Evolutionary conservation across 163 green algal species (phyloP).

Genomic region (Dunaliella salina): DNA sequence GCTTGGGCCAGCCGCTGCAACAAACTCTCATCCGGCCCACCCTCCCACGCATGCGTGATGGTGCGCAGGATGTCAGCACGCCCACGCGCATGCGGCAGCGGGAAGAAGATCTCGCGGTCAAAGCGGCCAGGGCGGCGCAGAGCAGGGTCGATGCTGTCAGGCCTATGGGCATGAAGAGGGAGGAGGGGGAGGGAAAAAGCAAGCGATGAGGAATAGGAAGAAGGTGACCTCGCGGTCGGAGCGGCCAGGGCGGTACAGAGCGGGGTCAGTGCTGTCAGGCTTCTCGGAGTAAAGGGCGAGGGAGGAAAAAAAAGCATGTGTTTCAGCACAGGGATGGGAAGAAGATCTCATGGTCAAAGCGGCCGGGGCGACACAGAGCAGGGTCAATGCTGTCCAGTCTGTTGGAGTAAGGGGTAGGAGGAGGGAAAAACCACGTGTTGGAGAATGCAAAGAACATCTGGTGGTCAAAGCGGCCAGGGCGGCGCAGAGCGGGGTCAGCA

Average conservation of each 20-base stretch:
- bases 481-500: constrained; percentile 71
- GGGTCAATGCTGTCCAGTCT: not conserved
- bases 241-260: too few species aligned
- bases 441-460: too few species aligned
- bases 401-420: too few species aligned
- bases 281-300: too few species aligned
- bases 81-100: not conserved
- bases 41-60: constrained; percentile 42
- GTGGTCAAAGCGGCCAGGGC: constrained; percentile 78
- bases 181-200: too few species aligned
- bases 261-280: too few species aligned
- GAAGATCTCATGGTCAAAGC: too few species aligned
- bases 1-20: constrained; percentile 45
- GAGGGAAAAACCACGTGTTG: too few species aligned
- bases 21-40: constrained; percentile 14
- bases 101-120: constrained; percentile 68
- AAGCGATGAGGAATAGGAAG: not conserved
- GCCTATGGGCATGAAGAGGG: constrained; percentile 30
- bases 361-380: not conserved
- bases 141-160: constrained; percentile 72
- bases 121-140: constrained; percentile 78
- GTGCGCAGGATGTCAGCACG: constrained; percentile 15
- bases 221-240: too few species aligned
- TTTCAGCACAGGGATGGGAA: too few species aligned
- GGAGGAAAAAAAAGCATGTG: too few species aligned